Conservation (phyloP, 306 rosid species). For the Vachellia pachyceras region DNA sequence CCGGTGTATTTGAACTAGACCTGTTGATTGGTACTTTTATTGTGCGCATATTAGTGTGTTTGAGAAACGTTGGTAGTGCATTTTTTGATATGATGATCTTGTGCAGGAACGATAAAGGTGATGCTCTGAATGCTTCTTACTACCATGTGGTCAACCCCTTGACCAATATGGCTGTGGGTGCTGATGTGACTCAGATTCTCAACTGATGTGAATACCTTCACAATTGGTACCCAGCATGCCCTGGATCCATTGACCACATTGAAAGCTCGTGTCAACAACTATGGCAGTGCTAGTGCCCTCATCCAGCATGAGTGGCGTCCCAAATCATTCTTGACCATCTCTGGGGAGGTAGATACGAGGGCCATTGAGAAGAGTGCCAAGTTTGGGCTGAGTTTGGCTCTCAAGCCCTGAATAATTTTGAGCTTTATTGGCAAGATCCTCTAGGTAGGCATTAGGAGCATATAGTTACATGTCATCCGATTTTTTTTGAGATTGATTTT, state of each 20-base stretch:
- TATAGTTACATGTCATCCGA: slow-evolving; percentile 46
- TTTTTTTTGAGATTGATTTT: slow-evolving; percentile 43
- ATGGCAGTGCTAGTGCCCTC: slow-evolving; percentile 82
- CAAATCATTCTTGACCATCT: slow-evolving; percentile 76
- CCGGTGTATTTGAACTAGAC: not conserved
- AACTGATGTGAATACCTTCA: slow-evolving; percentile 71
- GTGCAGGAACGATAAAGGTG: slow-evolving; percentile 85
- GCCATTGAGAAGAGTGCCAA: slow-evolving; percentile 91
- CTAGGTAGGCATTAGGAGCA: slow-evolving; percentile 52
- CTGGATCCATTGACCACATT: slow-evolving; percentile 81
- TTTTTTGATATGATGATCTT: slow-evolving; percentile 24
- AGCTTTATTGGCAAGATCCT: slow-evolving; percentile 42
- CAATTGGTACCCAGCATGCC: slow-evolving; percentile 81
- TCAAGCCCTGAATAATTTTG: slow-evolving; percentile 73
- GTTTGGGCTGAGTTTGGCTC: slow-evolving; percentile 87
- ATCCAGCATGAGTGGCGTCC: slow-evolving; percentile 99
- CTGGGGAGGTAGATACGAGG: slow-evolving; percentile 92
- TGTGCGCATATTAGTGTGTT: not conserved
- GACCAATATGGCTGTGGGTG: slow-evolving; percentile 54
- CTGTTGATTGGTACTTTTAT: not conserved
- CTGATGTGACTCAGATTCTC: slow-evolving; percentile 70
- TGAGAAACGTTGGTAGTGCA: not conserved
- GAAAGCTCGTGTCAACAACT: slow-evolving; percentile 83
- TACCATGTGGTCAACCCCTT: slow-evolving; percentile 46
- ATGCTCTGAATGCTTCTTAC: slow-evolving; percentile 54